A percentile compares a stretch with the other conserved stretches of the same genome.
These are phyloP conservation scores for Flammula alnicola DNA, from an alignment of 1,284 basidiomycete species.

Conservation along the genomic window DNA sequence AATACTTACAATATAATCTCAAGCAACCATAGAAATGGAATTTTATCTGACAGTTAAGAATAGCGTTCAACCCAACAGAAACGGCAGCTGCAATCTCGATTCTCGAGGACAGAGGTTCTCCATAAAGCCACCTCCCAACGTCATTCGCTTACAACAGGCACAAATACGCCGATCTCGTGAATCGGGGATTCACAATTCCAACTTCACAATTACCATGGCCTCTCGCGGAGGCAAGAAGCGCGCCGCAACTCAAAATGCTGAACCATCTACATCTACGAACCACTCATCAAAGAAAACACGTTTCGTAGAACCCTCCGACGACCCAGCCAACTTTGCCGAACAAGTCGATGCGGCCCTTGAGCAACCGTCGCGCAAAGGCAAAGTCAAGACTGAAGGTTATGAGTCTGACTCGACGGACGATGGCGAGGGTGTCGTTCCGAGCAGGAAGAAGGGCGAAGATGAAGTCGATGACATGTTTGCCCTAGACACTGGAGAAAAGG, in stretches of 20 bases:
- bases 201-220: conserved; percentile 48
- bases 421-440: conserved; percentile 86
- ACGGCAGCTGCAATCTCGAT: too few species aligned
- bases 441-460: conserved; percentile 63
- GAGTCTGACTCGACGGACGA: conserved; percentile 94
- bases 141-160: conserved; percentile 6
- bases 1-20: too few species aligned
- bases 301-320: conserved; percentile 77
- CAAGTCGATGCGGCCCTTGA: conserved; percentile 77
- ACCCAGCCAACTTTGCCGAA: conserved; percentile 74
- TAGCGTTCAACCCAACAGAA: too few species aligned
- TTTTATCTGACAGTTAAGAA: too few species aligned
- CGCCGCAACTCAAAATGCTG: conserved; percentile 48
- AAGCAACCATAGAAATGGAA: too few species aligned
- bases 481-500: conserved; percentile 59
- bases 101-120: too few species aligned
- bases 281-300: conserved; percentile 74
- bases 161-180: conserved; percentile 7
- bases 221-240: conserved; percentile 60
- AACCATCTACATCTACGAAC: conserved; percentile 37
- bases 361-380: conserved; percentile 63
- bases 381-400: conserved; percentile 87
- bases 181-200: too few species aligned
- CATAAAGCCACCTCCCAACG: too few species aligned
- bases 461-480: conserved; percentile 87